Percentiles rank a stretch among this genome's conserved stretches.
These are phyloP conservation scores for Phytopythium kandeliae DNA, from an alignment of 352 stramenopile genomes.

Conservation along the genomic window DNA sequence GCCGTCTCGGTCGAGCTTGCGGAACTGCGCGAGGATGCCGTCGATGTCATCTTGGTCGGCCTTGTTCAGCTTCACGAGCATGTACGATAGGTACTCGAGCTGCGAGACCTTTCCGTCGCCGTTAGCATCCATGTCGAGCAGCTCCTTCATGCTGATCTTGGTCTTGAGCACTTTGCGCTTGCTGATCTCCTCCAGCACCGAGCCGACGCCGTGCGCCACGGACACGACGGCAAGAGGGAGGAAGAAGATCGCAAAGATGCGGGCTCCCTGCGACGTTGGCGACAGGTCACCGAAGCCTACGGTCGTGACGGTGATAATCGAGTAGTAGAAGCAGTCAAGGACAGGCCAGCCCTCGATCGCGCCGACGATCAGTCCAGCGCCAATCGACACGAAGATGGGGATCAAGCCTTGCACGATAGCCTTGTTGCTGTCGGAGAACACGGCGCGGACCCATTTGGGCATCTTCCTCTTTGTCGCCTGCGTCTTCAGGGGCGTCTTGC, in stretches of 20 bases:
- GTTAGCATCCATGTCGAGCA: conserved; percentile 61
- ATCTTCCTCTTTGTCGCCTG: not conserved
- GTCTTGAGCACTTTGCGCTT: conserved; percentile 53
- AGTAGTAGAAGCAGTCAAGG: conserved; percentile 91
- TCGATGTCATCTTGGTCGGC: conserved; percentile 59
- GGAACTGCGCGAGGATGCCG: conserved; percentile 56
- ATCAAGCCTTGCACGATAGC: conserved; percentile 34
- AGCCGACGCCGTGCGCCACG: conserved; percentile 59
- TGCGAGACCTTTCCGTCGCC: conserved; percentile 63
- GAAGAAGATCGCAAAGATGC: conserved; percentile 87
- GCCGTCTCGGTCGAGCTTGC: conserved; percentile 58
- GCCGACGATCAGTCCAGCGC: conserved; percentile 42
- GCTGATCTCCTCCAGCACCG: conserved; percentile 55
- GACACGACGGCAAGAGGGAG: conserved; percentile 57
- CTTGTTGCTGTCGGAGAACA: conserved; percentile 51
- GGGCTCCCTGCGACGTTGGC: conserved; percentile 44
- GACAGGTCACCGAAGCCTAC: conserved; percentile 82
- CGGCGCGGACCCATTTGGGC: conserved; percentile 26
- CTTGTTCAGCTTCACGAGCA: conserved; percentile 74
- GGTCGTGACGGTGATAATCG: conserved; percentile 87
- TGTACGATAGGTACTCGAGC: conserved; percentile 65
- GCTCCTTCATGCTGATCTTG: conserved; percentile 74
- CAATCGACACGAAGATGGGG: conserved; percentile 46
- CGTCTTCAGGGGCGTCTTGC: not conserved
- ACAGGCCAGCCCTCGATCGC: conserved; percentile 54